phyloP scores from a whole-genome alignment of 371 early-diverging fungal species.

The Gilbertella persicaria region DNA sequence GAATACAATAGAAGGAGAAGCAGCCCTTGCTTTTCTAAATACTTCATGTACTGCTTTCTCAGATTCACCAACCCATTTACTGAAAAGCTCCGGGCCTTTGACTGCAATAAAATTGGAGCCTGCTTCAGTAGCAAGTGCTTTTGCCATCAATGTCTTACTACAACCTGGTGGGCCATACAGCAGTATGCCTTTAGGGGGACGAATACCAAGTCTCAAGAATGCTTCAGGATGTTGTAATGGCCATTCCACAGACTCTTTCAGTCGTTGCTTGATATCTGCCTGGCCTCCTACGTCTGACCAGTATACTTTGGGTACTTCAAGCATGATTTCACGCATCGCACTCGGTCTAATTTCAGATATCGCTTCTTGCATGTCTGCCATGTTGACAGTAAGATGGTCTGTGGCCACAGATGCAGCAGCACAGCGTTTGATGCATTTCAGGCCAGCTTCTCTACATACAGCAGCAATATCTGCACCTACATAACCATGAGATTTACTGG shows the following conservation, averaged over 20 bases:
- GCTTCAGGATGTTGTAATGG: slow-evolving; percentile 94
- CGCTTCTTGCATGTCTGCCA: slow-evolving; percentile 55
- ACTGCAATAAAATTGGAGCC: slow-evolving; percentile 97
- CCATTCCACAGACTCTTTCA: slow-evolving; percentile 98
- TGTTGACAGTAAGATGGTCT: slow-evolving; percentile 20
- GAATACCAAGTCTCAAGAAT: slow-evolving; percentile 85
- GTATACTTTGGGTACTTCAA: slow-evolving; percentile 93
- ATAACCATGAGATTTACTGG: slow-evolving; percentile 86
- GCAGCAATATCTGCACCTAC: slow-evolving; percentile 98
- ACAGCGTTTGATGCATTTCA: slow-evolving; percentile 75
- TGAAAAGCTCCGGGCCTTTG: slow-evolving; percentile 97
- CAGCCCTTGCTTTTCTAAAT: slow-evolving; percentile 92
- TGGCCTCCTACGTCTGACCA: slow-evolving; percentile 99
- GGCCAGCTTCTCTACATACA: slow-evolving; percentile 86
- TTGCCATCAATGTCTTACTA: slow-evolving; percentile 97
- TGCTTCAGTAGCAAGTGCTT: slow-evolving; percentile 96
- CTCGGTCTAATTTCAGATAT: slow-evolving; percentile 83
- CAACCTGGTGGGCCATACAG: slow-evolving; percentile 99
- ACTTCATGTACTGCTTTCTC: slow-evolving; percentile 96
- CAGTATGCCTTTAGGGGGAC: slow-evolving; percentile 95
- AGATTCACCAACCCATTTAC: slow-evolving; percentile 98
- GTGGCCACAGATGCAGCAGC: slow-evolving; percentile 10
- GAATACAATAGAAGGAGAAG: slow-evolving; percentile 95
- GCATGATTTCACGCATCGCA: slow-evolving; percentile 95
- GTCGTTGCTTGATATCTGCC: slow-evolving; percentile 87